Base-by-base conservation (phyloP, 2,329 filamentous ascomycete species). In the Penicillium sp. region DNA sequence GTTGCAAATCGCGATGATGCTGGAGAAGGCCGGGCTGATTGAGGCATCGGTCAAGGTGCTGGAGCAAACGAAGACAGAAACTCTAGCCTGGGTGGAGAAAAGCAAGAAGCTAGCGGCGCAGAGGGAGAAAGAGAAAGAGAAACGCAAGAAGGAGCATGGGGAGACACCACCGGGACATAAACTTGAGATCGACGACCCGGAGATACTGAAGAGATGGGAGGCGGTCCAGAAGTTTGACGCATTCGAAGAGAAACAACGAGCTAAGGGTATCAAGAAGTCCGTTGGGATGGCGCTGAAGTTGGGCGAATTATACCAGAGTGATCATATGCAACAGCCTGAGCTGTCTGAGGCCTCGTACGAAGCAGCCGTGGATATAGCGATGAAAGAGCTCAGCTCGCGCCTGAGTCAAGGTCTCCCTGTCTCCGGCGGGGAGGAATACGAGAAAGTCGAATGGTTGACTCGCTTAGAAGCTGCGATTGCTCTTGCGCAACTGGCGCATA, bases 211-310 rank as follows among this genome's bases (percentile, higher is more conserved):
- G 19, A 58, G 53, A 9, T 62, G 69, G 48, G 56, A 73, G 58
- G 66, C 67, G 45, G 41, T 68, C 59, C 66, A 70, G 56, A 68
- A 70, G 38, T 31, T 64, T 38, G 71, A 72, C 38, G 65, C 73
- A 13, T 71, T 67, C 15, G 74, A 75, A 59, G 70, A 71, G 53
- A 75, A 75, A 3, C 81, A 84, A 68, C 78, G 91, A 45, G 89
- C 87, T 46, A 86, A 88, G 54, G 80, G 96, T 5, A 79, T 96
- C 59, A 88, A 86, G 64, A 93, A 91, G 74, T 85, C 88, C 3
- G 86, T 97, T 44, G 88, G 87, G 21, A 88, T 94, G 44, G 88
- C 88, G 68, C 87, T 95, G 59, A 97, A 97, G 79, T 84, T 98
- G 7, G 93, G 91, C 35, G 90, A 93, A 69, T 80, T 97, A 8